Evolutionary conservation across 805 yeast species (phyloP), one percentile per base, ranked within the genome.

Genomic region (Maudiozyma pseudohumilis): DNA sequence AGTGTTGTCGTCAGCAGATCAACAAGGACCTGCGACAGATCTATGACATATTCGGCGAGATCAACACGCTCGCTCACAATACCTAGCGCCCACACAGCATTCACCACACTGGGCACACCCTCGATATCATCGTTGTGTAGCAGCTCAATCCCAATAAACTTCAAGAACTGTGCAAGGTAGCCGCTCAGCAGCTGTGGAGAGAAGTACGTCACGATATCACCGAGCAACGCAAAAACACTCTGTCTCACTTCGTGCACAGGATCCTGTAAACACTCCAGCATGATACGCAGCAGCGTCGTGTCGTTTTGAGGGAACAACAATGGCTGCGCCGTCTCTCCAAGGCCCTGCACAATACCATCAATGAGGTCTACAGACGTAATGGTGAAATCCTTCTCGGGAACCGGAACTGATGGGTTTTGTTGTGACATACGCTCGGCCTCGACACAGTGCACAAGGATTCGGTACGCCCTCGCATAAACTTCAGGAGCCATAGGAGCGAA

Each of bases 1-100:
- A 46, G 42, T 6, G 54, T 48, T 8, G 49, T 48, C 7, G 53
- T 43, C 35, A 56, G 57, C 13, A 53, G 32, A 40, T 59, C 62
- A 9, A 57, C 34, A 15, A 56, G 38, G 7, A 57, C 38, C 9
- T 53, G 44, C 11, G 59, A 48, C 24, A 60, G 23, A 27, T 59
- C 60, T 19, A 60, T 40, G 20, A 58, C 44, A 36, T 49, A 55
- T 11, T 50, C 53, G 15, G 53, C 47, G 20, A 60, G 32, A 33
- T 58, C 58, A 9, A 58, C 38, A 39, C 83, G 72, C 51, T 87
- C 65, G 3, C 85, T 69, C 22, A 92, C 75, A 56, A 92, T 95
- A 31, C 98, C 97, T 11, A 83, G 63, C 2, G 95, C 75, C 98
- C 98, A 92, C 35, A 85, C 77, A 1, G 97, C 92, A 59, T 92